These are phyloP conservation scores for Lasiodiplodia theobromae DNA, from an alignment of 2,329 filamentous ascomycete species.

Conservation along the genomic window DNA sequence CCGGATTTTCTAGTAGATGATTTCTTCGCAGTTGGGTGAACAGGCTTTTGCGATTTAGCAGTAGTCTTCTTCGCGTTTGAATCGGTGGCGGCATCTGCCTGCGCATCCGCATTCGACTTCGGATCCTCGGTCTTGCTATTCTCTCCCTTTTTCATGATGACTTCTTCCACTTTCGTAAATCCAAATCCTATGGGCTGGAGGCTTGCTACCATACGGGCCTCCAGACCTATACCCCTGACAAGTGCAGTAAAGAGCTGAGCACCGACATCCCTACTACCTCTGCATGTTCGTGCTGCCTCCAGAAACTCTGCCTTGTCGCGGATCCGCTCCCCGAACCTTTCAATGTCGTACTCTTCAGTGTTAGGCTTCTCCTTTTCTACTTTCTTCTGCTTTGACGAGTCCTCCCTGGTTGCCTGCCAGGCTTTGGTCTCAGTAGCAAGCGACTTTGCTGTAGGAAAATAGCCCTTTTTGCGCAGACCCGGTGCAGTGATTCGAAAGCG, in stretches of 20 bases:
- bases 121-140: slow-evolving; percentile 35
- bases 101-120: slow-evolving; percentile 30
- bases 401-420: slow-evolving; percentile 60
- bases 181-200: slow-evolving; percentile 89
- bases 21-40: slow-evolving; percentile 22
- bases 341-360: slow-evolving; percentile 62
- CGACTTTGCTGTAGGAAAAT: slow-evolving; percentile 73
- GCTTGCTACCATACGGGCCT: slow-evolving; percentile 82
- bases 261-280: slow-evolving; percentile 86
- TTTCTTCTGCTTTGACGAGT: not conserved
- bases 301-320: slow-evolving; percentile 72
- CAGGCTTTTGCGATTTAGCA: slow-evolving; percentile 16
- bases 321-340: slow-evolving; percentile 79
- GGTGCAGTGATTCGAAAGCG: slow-evolving; percentile 79
- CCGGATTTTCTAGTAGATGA: slow-evolving; percentile 38
- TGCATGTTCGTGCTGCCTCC: slow-evolving; percentile 69
- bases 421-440: slow-evolving; percentile 77
- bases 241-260: slow-evolving; percentile 90
- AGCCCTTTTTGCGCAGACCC: slow-evolving; percentile 86
- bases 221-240: slow-evolving; percentile 78
- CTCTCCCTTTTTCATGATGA: slow-evolving; percentile 55
- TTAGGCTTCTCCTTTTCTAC: not conserved
- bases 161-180: slow-evolving; percentile 87
- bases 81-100: slow-evolving; percentile 33
- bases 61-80: slow-evolving; percentile 11